Evolutionary conservation across 306 rosid species (phyloP), one percentile per base, ranked within the genome.

Genomic region (Datisca glomerata): DNA sequence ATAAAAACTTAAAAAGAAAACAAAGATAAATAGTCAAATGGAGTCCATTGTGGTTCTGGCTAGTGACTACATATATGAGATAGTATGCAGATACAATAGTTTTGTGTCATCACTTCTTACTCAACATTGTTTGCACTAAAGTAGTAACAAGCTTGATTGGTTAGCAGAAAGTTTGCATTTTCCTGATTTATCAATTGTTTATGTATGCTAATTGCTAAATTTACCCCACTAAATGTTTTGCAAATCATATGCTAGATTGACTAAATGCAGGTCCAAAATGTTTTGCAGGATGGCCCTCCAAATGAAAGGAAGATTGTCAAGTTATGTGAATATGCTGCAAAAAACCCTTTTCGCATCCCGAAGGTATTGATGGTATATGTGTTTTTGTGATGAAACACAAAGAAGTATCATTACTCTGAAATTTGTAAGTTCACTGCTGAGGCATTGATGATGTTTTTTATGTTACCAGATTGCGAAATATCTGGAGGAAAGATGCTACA

Each of bases 401-500:
- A 51, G 12, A 36, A 8, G 29, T 43, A 29, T 13, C 19, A 34
- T 7, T 39, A 48, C 15, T 18, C 8, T 18, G 44, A 28, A 28
- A 45, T 29, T 12, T 25, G 23, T 43, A 68, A 41, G 41, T 49
- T 44, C 13, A 21, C 51, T 66, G 45, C 50, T 56, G 67, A 55
- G 29, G 64, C 40, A 10, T 43, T 67, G 21, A 20, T 15, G 21
- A 21, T 47, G 25, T 49, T 42, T 29, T 39, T 43, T 12, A 54
- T 33, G 43, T 61, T 37, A 39, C 34, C 53, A 91, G 98, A 91
- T 91, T 53, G 96, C 80, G 15, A 91, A 80, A 50, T 69, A 68
- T 84, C 98, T 91, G 31, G 98, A 84, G 72, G 96, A 91, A 43
- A 78, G 98, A 66, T 91, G 93, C 65, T 68, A 48, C 64, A 91